Conservation (phyloP, 305 asterid species). For the Fraxinus paxiana region DNA sequence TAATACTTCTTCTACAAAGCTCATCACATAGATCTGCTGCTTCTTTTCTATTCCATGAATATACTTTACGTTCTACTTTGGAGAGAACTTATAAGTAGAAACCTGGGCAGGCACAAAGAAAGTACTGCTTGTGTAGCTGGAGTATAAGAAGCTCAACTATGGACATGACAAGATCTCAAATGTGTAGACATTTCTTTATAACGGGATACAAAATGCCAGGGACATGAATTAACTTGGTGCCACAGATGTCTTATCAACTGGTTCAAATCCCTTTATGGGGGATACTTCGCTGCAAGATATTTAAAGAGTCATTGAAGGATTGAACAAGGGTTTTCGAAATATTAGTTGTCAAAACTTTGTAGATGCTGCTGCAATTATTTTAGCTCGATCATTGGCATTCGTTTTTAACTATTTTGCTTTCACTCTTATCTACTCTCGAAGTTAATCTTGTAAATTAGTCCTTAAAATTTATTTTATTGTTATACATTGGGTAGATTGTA, state of each 20-base stretch:
- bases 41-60: background rate
- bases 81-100: background rate
- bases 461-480: background rate
- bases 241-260: background rate
- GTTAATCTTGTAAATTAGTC: background rate
- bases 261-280: background rate
- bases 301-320: background rate
- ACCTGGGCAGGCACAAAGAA: background rate
- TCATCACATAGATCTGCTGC: background rate
- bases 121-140: background rate
- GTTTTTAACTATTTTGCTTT: background rate
- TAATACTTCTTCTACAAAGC: background rate
- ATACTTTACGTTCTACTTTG: background rate
- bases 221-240: background rate
- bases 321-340: background rate
- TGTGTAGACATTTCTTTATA: background rate
- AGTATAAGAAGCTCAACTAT: background rate
- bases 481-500: background rate
- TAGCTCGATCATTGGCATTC: background rate
- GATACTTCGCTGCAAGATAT: background rate
- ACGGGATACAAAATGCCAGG: background rate
- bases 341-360: background rate
- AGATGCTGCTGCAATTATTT: background rate
- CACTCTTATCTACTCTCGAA: background rate
- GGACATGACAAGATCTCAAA: background rate